Conservation (phyloP, 257 asterid species). For the Capsicum pubescens region DNA sequence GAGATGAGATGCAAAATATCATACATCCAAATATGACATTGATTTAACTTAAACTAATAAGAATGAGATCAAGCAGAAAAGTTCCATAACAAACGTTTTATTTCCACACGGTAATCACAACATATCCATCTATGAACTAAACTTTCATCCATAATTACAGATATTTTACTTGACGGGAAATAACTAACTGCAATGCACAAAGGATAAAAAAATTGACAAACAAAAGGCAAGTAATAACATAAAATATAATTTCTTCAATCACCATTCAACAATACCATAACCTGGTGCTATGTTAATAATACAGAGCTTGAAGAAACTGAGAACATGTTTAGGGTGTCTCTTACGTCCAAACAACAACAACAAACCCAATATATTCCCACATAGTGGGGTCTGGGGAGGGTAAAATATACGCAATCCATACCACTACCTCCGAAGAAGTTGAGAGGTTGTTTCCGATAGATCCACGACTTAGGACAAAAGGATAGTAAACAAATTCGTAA, state of each 20-base stretch:
- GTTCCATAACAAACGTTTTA: background rate
- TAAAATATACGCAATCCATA: too few relatives aligned
- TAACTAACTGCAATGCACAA: background rate
- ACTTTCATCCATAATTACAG: background rate
- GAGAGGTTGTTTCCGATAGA: too few relatives aligned
- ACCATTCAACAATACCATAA: background rate
- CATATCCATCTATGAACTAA: background rate
- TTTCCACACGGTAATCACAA: conserved; percentile 15
- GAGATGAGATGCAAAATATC: background rate
- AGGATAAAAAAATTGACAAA: background rate
- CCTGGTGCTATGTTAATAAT: conserved; percentile 17
- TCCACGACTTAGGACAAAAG: too few relatives aligned
- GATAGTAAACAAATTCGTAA: too few relatives aligned
- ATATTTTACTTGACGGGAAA: background rate
- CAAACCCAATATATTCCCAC: too few relatives aligned
- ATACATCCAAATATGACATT: background rate
- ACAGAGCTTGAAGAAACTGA: background rate
- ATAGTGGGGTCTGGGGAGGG: too few relatives aligned
- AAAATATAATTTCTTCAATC: background rate
- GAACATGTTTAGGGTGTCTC: background rate
- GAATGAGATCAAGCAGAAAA: background rate
- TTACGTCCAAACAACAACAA: background rate
- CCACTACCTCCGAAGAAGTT: too few relatives aligned
- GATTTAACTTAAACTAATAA: conserved; percentile 1
- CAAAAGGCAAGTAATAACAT: background rate